These are phyloP conservation scores for Carex scoparia DNA, from an alignment of 176 grass and related monocot species.

Conservation along the genomic window DNA sequence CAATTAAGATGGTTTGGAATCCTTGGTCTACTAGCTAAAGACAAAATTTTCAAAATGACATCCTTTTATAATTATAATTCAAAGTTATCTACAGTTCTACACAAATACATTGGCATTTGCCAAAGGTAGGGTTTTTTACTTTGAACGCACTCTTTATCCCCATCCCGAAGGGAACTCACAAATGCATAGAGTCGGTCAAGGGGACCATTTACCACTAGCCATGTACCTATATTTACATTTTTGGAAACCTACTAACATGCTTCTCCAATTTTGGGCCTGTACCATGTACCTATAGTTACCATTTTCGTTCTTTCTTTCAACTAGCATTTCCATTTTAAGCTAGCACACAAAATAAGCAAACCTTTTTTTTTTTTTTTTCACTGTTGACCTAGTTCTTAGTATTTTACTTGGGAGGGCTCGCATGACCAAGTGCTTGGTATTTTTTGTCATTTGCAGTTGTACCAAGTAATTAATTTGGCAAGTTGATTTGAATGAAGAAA, in stretches of 20 bases:
- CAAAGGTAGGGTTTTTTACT: constrained; percentile 74
- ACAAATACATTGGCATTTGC: constrained; percentile 49
- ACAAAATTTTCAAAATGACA: background rate
- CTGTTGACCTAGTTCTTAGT: background rate
- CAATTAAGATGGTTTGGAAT: background rate
- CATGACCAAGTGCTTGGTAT: background rate
- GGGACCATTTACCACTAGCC: constrained; percentile 37
- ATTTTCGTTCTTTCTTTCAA: constrained; percentile 6
- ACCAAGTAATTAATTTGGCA: background rate
- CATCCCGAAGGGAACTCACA: constrained; percentile 32
- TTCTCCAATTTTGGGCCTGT: constrained; percentile 40
- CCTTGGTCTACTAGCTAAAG: no score
- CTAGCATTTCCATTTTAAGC: constrained; percentile 33
- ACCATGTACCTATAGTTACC: background rate
- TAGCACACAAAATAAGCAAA: background rate
- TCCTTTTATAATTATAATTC: background rate
- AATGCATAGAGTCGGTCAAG: constrained; percentile 41
- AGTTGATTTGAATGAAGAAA: background rate
- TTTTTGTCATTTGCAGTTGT: background rate
- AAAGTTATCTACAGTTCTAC: background rate
- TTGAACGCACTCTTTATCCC: constrained; percentile 45
- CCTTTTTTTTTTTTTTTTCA: background rate
- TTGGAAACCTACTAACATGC: constrained; percentile 26
- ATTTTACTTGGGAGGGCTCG: background rate
- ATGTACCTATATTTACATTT: constrained; percentile 31